Evolutionary conservation across 257 asterid genomes (phyloP), one percentile per base, ranked within the genome.

Genomic region (Jacaranda mimosifolia): DNA sequence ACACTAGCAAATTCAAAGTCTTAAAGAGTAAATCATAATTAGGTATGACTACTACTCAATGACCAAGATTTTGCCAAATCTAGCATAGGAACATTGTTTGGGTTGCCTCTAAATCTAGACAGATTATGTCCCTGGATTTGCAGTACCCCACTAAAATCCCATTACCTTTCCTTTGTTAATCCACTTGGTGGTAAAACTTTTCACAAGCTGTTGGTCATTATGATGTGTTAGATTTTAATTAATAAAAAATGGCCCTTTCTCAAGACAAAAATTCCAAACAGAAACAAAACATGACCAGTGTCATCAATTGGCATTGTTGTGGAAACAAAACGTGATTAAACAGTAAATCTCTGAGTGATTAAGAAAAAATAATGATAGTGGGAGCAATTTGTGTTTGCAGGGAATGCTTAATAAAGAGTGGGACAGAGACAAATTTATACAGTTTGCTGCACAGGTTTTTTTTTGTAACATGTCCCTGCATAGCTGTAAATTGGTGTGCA

Each of bases 271-370:
- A 62, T 2, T 13, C 9, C 62, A 26, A 75, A 70, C 51, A 70
- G 55, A 6, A 9, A 45, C 21, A 46, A 55, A 70, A 72, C 76
- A 72, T 72, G 75, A 38, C 59, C 45, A 48, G 32, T 26, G 32
- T 46, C 39, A 48, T 6, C 5, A 48, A 46, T 57, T 49, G 77
- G 83, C 82, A 63, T 68, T 52, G 42, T 83, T 79, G 38, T 67
- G 81, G 66, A 63, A 78, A 79, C 71, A 82, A 82, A 89, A 87
- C 85, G 87, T 81, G 90, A 74, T 80, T 78, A 77, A 73, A 65
- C 90, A 70, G 83, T 77, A 43, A 74, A 68, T 18, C 13, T 39
- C 55, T 73, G 80, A 45, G 40, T 36, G 55, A 70, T 73, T 56
- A 14, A 17, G 7, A 14, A 26, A 26, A 56, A 60, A 55, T 35